Conservation (phyloP, 225 moss, liverwort and hornwort species). For the Bryoerythrophyllum caledonicum region DNA sequence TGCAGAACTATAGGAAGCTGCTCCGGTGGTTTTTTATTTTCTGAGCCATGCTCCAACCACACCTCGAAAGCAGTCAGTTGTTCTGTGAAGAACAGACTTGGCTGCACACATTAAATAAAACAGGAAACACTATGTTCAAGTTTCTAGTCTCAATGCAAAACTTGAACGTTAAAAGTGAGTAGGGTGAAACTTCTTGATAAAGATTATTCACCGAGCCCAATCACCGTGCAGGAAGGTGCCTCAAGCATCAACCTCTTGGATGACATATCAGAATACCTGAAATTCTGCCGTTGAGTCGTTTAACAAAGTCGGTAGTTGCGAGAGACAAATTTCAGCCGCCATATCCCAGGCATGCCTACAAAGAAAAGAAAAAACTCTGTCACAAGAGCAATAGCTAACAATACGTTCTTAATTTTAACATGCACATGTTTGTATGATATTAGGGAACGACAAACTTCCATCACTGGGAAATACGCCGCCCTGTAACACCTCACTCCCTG, state of each 20-base stretch:
- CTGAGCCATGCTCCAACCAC: constrained; percentile 95
- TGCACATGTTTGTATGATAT: neutral
- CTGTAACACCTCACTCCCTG: constrained; percentile 5
- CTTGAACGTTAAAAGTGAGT: neutral
- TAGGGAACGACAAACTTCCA: neutral
- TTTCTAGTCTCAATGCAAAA: neutral
- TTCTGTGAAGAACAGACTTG: constrained; percentile 96
- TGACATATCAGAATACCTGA: constrained; percentile 47
- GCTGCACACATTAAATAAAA: constrained; percentile 50
- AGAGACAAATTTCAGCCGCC: constrained; percentile 96
- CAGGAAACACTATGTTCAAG: constrained; percentile 8
- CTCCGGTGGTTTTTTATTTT: constrained; percentile 88
- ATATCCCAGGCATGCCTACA: constrained; percentile 98
- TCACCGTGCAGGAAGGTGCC: constrained; percentile 8
- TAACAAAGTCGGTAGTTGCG: constrained; percentile 79
- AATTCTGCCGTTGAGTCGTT: constrained; percentile 73
- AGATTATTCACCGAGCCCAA: neutral
- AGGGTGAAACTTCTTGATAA: neutral
- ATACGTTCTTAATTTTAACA: neutral
- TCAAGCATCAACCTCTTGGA: constrained; percentile 8
- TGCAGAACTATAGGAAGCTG: constrained; percentile 98
- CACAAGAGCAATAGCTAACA: constrained; percentile 20
- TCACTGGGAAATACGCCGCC: neutral
- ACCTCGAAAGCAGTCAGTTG: constrained; percentile 98
- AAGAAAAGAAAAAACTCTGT: neutral